phyloP scores from a whole-genome alignment of 352 stramenopile genomes.

The Pythium coloratum region DNA sequence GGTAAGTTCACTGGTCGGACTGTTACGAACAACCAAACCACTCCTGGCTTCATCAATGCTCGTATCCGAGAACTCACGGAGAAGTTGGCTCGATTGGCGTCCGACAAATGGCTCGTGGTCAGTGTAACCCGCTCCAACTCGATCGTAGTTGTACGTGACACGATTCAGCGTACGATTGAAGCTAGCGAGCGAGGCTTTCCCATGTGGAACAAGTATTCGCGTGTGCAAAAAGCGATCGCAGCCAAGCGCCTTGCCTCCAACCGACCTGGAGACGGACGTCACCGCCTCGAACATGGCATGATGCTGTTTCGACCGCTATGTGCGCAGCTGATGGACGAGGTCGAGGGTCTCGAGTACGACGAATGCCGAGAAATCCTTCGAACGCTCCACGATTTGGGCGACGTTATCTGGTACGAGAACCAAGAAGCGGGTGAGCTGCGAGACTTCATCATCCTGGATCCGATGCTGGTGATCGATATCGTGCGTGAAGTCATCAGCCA shows the following conservation, averaged over 20 bases:
- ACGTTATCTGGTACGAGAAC: conserved; percentile 25
- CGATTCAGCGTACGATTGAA: no score
- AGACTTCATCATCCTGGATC: conserved; percentile 13
- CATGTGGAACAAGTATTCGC: neutral
- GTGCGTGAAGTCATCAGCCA: neutral
- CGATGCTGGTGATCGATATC: conserved; percentile 32
- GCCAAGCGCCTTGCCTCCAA: neutral
- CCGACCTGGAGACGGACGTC: neutral
- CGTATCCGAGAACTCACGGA: no score
- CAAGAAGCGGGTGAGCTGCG: neutral
- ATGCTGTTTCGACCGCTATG: conserved; percentile 1
- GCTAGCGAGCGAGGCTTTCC: neutral
- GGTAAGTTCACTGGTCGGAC: no score
- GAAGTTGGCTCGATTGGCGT: no score
- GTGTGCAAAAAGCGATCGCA: neutral
- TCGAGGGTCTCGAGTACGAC: conserved; percentile 8
- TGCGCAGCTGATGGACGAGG: conserved; percentile 1
- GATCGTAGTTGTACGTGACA: no score
- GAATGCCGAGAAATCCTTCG: conserved; percentile 9
- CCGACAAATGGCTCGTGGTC: no score
- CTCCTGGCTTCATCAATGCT: no score
- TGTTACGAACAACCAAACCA: no score
- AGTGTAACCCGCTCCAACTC: no score
- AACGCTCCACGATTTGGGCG: conserved; percentile 18
- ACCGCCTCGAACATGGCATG: conserved; percentile 1